Evolutionary conservation across 164 flowering plant genomes (phyloP).

Genomic region (Taxillus chinensis): DNA sequence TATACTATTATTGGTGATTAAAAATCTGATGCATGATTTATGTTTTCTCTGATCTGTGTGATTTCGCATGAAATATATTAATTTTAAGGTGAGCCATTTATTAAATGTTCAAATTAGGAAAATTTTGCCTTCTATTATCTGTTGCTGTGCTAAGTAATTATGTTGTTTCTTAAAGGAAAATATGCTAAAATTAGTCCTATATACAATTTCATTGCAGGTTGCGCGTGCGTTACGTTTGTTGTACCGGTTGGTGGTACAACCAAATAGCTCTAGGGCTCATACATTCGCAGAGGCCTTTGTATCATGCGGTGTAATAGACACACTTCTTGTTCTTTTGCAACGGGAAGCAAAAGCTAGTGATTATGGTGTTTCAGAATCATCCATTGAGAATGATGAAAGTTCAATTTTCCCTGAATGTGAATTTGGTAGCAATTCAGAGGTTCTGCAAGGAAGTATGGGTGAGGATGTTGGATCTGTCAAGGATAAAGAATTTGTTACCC

Average conservation of each 20-base stretch:
- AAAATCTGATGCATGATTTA: too few species aligned
- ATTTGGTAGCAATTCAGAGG: slow-evolving; percentile 10
- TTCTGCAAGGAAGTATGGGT: slow-evolving; percentile 17
- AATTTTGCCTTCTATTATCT: neutral
- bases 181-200: neutral
- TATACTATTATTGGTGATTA: too few species aligned
- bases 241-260: slow-evolving; percentile 89
- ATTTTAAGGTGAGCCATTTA: too few species aligned
- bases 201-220: slow-evolving; percentile 41
- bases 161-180: neutral
- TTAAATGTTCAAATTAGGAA: too few species aligned
- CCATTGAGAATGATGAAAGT: slow-evolving; percentile 14
- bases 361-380: slow-evolving; percentile 21
- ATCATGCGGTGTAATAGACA: slow-evolving; percentile 87
- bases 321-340: slow-evolving; percentile 89
- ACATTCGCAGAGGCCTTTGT: slow-evolving; percentile 85
- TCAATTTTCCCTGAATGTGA: slow-evolving; percentile 16
- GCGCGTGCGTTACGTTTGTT: slow-evolving; percentile 85
- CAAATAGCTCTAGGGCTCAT: slow-evolving; percentile 82
- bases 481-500: slow-evolving; percentile 22
- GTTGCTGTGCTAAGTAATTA: neutral
- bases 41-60: too few species aligned
- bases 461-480: slow-evolving; percentile 22
- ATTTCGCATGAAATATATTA: too few species aligned
- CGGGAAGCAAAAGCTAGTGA: slow-evolving; percentile 91